Evolutionary conservation across 345 rosid genomes (phyloP).

Genomic region (rapeseed (Brassica napus)): Da-Ae NC_063448.1:9374501-9375000

Average conservation of each 20-base stretch:
- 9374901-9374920: conserved; percentile 72
- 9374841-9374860: background rate
- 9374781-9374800: conserved; percentile 45
- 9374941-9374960: conserved; percentile 69
- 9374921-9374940: conserved; percentile 78
- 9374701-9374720: conserved; percentile 69
- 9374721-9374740: conserved; percentile 76
- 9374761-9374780: conserved; percentile 78
- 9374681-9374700: conserved; percentile 46
- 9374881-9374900: conserved; percentile 47
- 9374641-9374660: conserved; percentile 26
- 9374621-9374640: conserved; percentile 22
- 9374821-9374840: background rate
- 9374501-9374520: background rate
- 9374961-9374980: conserved; percentile 93
- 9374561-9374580: background rate
- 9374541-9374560: background rate
- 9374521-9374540: background rate
- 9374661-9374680: conserved; percentile 7
- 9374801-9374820: conserved; percentile 45
- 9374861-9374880: background rate
- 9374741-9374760: conserved; percentile 79
- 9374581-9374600: background rate
- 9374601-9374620: conserved; percentile 11
- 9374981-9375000: conserved; percentile 84